Evolutionary conservation across 352 stramenopile species (phyloP).

Genomic region (Globisporangium megalacanthum): DNA sequence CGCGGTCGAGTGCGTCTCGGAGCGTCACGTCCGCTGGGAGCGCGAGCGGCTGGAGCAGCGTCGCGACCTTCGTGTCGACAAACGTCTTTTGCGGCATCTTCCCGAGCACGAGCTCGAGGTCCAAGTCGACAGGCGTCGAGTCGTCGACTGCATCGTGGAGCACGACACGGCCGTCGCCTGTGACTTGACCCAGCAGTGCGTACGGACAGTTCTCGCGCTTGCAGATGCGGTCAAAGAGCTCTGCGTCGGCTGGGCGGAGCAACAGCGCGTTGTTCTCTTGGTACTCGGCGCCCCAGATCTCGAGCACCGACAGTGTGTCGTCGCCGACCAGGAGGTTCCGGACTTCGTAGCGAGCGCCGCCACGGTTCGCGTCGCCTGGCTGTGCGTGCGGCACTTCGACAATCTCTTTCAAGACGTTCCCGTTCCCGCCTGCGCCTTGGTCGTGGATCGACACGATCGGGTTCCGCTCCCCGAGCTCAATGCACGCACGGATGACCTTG

Average conservation of each 20-base stretch:
- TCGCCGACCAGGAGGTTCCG: constrained; percentile 96
- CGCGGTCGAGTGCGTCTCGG: constrained; percentile 89
- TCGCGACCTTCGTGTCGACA: constrained; percentile 71
- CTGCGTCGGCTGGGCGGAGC: constrained; percentile 85
- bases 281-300: constrained; percentile 99
- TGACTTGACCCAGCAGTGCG: constrained; percentile 93
- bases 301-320: constrained; percentile 96
- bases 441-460: constrained; percentile 99
- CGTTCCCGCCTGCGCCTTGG: constrained; percentile 98
- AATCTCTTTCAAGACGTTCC: constrained; percentile 99
- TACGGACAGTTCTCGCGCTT: constrained; percentile 97
- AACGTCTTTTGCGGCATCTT: constrained; percentile 99
- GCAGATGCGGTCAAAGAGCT: constrained; percentile 94
- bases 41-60: constrained; percentile 44
- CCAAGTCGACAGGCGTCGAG: constrained; percentile 95
- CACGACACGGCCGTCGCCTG: constrained; percentile 94
- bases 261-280: constrained; percentile 99
- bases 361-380: constrained; percentile 85
- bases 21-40: constrained; percentile 90
- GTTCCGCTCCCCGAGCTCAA: constrained; percentile 96
- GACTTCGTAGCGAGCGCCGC: constrained; percentile 92
- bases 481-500: constrained; percentile 97
- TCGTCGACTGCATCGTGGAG: constrained; percentile 94
- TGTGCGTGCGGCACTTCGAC: constrained; percentile 85
- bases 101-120: constrained; percentile 96